Evolutionary conservation across 768 basidiomycete species (phyloP).

Genomic region (Termitomyces sp.): DNA sequence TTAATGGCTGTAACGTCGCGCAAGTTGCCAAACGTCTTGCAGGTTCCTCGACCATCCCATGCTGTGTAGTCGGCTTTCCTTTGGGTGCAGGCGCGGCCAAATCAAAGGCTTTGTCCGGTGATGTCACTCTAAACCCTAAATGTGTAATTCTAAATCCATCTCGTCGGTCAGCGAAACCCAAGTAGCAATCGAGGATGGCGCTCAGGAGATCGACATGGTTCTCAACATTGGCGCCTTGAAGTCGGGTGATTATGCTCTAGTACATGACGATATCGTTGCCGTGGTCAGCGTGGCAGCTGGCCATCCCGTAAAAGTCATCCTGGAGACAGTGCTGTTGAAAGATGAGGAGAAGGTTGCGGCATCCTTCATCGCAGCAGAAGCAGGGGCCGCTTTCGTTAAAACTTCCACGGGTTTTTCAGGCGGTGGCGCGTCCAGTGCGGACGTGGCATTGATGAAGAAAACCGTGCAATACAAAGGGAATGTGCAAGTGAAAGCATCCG

Average conservation of each 20-base stretch:
- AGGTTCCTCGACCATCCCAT: slow-evolving; percentile 32
- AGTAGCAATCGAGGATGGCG: slow-evolving; percentile 40
- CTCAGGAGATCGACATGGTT: slow-evolving; percentile 47
- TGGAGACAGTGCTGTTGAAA: slow-evolving; percentile 43
- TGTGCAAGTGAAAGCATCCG: slow-evolving; percentile 47
- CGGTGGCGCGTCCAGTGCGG: slow-evolving; percentile 38
- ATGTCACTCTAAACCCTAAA: background rate
- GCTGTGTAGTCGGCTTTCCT: slow-evolving; percentile 47
- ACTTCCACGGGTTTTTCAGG: slow-evolving; percentile 47
- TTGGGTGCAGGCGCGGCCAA: slow-evolving; percentile 39
- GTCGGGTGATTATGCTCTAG: slow-evolving; percentile 25
- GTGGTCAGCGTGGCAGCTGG: slow-evolving; percentile 29
- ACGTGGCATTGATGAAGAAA: slow-evolving; percentile 39
- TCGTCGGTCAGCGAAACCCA: slow-evolving; percentile 32
- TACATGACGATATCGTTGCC: slow-evolving; percentile 33
- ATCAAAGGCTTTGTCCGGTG: slow-evolving; percentile 38
- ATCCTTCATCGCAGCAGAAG: slow-evolving; percentile 40
- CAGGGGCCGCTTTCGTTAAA: slow-evolving; percentile 48
- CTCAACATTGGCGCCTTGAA: slow-evolving; percentile 43
- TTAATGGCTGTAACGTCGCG: slow-evolving; percentile 39
- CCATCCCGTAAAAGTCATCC: slow-evolving; percentile 42
- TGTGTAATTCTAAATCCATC: background rate
- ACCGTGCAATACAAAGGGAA: slow-evolving; percentile 29
- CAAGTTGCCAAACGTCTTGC: slow-evolving; percentile 34
- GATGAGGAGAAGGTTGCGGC: slow-evolving; percentile 41